phyloP scores from a whole-genome alignment of 164 flowering plant genomes.

The Vitis rupestris region DNA sequence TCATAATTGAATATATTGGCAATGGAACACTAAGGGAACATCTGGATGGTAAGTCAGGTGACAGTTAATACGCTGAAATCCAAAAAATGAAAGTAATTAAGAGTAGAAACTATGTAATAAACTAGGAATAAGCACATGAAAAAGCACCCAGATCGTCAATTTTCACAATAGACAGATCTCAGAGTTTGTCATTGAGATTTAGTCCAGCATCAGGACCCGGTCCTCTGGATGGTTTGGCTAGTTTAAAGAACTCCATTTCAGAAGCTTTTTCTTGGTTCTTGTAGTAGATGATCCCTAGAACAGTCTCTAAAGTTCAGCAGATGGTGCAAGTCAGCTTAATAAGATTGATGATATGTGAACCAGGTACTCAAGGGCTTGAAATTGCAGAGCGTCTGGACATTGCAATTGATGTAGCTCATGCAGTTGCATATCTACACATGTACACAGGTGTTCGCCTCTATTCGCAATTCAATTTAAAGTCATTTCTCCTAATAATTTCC shows the following conservation, averaged over 20 bases:
- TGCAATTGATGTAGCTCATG: conserved; percentile 84
- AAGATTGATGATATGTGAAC: too few relatives aligned
- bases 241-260: too few relatives aligned
- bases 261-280: too few relatives aligned
- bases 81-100: too few relatives aligned
- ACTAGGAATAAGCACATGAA: background rate
- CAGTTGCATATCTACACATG: conserved; percentile 68
- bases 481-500: background rate
- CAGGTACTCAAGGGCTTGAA: conserved; percentile 57
- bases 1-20: conserved; percentile 60
- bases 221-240: too few relatives aligned
- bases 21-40: conserved; percentile 77
- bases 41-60: conserved; percentile 55
- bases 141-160: too few relatives aligned
- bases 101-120: background rate
- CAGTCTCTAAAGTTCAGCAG: too few relatives aligned
- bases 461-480: background rate
- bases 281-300: too few relatives aligned
- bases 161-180: too few relatives aligned
- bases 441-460: conserved; percentile 45
- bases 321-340: too few relatives aligned
- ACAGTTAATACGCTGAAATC: background rate
- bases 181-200: too few relatives aligned
- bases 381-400: conserved; percentile 56
- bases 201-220: too few relatives aligned